Evolutionary conservation across 148 eudicot species (phyloP), one percentile per base, ranked within the genome.

Genomic region (Suaeda aralocaspica): DNA sequence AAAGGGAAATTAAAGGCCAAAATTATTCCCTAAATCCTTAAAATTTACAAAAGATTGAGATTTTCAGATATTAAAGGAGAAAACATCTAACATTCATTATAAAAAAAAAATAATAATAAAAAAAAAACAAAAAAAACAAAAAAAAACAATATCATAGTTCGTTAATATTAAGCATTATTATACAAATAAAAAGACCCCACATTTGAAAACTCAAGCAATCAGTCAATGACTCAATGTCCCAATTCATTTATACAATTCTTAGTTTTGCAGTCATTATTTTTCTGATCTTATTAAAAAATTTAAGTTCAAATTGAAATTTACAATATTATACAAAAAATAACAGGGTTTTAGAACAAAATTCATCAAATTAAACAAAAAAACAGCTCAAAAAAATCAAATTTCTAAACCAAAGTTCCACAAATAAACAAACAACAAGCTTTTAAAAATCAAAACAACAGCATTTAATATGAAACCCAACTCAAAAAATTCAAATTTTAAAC

Each of bases 11-110:
- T 59, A 21, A 57, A 70, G 60, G 24, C 41, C 69, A 75, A 52
- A 74, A 50, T 75, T 69, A 59, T 63, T 68, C 72, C 74, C 33
- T 59, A 64, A 66, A 76, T 74, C 57, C 76, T 55, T 68, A 45
- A 66, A 29, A 60, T 45, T 44, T 8, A 69, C 56, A 30, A 76
- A 76, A 79, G 60, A 21, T 39, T 41, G 49, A 72, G 64, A 76
- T 44, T 76, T 51, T 26, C 50, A 64, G 42, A 48, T 53, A 71
- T 45, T 46, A 9, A 66, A 71, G 58, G 42, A 36, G 46, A 9
- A 15, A 36, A 14, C 14, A 24, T 46, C n/a, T 46, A 46, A 46
- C 3, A 46, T 68, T 24, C 71, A 13, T 0, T n/a, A 19, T 33
- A 22, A 55, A 8, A 69, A 55, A 13, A 4, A 0, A 24, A 68